Base-by-base conservation (phyloP, 495 filamentous ascomycete genomes). In the Aspergillus bertholletiae region DNA sequence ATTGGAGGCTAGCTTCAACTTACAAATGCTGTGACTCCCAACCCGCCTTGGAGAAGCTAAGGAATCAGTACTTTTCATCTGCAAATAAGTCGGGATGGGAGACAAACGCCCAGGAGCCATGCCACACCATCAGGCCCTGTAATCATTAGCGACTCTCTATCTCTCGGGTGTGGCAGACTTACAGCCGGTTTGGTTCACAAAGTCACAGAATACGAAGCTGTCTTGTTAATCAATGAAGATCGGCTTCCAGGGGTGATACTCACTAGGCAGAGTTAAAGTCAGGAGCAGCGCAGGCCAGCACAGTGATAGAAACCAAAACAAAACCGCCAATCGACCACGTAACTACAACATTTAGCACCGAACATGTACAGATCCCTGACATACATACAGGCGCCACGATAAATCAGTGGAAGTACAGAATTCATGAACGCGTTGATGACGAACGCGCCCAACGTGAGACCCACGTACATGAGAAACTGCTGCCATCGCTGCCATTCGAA, bases 401-500 rank as follows among this genome's bases (percentile, higher is more conserved):
- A 84, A 23, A 85, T 88, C 26, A 88, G 67, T 5, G 87, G 86
- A 2, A 91, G 67, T n/a, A 79, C 56, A 0, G 74, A 69, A 47
- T 85, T 89, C 56, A 75, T 73, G 57, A 88, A 88, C 5, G 80
- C 81, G 59, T 91, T 90, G 58, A 89, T 73, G 9, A 81, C 43
- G 26, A 88, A 84, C 2, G 84, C 81, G 1, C 75, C 67, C 11
- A 87, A 44, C 2, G 80, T 86, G 57, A 83, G 81, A 2, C 63
- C 83, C 49, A 88, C 77, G 62, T 89, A 89, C 37, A 89, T 82
- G 0, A 88, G 70, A 59, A 90, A 87, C 58, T 88, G 82, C 59
- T 89, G 87, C 85, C 84, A 88, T 9, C 79, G 54, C 48, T 85
- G 61, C 4, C 77, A 53, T 18, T 65, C 65, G 61, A 86, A 90